Percentiles rank a stretch among this genome's conserved stretches.
Conservation (phyloP, 2,329 filamentous ascomycete genomes). For the Monascus ruber region DNA sequence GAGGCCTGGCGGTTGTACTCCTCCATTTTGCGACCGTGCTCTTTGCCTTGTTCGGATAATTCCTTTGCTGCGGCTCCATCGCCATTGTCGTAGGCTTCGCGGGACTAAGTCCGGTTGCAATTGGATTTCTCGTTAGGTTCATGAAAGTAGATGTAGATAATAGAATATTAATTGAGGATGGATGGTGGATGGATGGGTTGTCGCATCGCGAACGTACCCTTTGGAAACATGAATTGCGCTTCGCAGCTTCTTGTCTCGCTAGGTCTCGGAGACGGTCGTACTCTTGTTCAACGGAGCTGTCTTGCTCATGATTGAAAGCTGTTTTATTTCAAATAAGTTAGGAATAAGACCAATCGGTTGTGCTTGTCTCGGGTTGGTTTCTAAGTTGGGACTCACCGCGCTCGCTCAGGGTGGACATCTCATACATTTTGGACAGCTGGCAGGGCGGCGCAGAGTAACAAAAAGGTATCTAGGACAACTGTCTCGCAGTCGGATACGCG, state of each 20-base stretch:
- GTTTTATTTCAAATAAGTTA: slow-evolving; percentile 1
- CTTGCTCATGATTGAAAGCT: slow-evolving; percentile 67
- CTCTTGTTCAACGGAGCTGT: slow-evolving; percentile 62
- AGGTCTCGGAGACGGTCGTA: slow-evolving; percentile 83
- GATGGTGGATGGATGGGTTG: neutral
- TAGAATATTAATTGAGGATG: neutral
- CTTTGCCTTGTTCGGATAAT: slow-evolving; percentile 74
- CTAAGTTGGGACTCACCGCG: too few relatives aligned
- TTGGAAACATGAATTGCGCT: slow-evolving; percentile 68
- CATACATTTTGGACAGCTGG: neutral
- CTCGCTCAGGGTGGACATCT: neutral
- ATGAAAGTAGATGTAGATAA: neutral
- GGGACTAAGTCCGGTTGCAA: slow-evolving; percentile 40
- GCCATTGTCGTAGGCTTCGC: slow-evolving; percentile 70
- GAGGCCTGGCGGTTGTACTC: slow-evolving; percentile 83
- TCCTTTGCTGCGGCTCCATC: slow-evolving; percentile 76
- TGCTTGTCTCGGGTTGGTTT: neutral
- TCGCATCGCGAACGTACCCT: slow-evolving; percentile 38
- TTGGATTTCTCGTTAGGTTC: neutral
- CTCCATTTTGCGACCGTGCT: slow-evolving; percentile 73
- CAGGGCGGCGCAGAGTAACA: too few relatives aligned
- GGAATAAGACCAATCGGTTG: neutral
- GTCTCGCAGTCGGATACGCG: too few relatives aligned
- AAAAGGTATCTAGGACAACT: too few relatives aligned
- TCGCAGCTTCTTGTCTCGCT: slow-evolving; percentile 67